Conservation (phyloP, 2,329 filamentous ascomycete genomes). For the Microcyclospora tardicrescens region DNA sequence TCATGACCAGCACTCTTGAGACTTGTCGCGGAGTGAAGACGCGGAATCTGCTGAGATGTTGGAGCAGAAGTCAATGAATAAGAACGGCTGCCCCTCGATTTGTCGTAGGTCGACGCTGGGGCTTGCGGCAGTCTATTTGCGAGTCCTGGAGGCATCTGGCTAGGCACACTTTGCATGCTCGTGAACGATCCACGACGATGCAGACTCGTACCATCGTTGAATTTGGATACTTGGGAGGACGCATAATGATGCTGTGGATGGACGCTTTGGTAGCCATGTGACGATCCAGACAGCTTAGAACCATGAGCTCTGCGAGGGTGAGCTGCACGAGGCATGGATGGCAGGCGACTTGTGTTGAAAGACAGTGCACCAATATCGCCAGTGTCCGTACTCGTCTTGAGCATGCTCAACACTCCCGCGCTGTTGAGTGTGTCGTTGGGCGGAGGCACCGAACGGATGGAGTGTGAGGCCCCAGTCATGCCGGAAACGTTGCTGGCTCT, state of each 20-base stretch:
- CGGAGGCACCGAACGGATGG: constrained; percentile 17
- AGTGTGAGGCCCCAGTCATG: constrained; percentile 18
- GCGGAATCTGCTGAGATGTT: constrained; percentile 25
- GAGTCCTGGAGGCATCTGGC: constrained; percentile 2
- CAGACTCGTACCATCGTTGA: constrained; percentile 18
- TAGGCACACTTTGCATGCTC: constrained; percentile 29
- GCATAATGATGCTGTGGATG: constrained; percentile 21
- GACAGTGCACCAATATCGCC: constrained; percentile 32
- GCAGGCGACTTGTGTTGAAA: constrained; percentile 26
- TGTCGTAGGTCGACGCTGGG: constrained; percentile 4
- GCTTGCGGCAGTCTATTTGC: too few species aligned
- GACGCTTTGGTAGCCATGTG: constrained; percentile 15
- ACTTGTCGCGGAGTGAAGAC: constrained; percentile 33
- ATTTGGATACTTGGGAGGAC: constrained; percentile 29
- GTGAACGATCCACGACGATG: constrained; percentile 27
- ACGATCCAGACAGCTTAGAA: constrained; percentile 25
- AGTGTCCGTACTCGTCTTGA: constrained; percentile 37
- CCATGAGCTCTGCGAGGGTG: constrained; percentile 23
- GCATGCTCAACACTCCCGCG: constrained; percentile 37
- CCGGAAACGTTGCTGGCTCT: constrained; percentile 34
- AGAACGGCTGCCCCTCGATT: constrained; percentile 27
- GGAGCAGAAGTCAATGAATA: constrained; percentile 30
- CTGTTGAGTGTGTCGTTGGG: constrained; percentile 21
- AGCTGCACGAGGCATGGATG: constrained; percentile 23
- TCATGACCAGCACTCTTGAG: constrained; percentile 29